A percentile compares a stretch with the other conserved stretches of the same genome.
Evolutionary conservation across 2,329 filamentous ascomycete species (phyloP).

Genomic region (Dissoconium aciculare): DNA sequence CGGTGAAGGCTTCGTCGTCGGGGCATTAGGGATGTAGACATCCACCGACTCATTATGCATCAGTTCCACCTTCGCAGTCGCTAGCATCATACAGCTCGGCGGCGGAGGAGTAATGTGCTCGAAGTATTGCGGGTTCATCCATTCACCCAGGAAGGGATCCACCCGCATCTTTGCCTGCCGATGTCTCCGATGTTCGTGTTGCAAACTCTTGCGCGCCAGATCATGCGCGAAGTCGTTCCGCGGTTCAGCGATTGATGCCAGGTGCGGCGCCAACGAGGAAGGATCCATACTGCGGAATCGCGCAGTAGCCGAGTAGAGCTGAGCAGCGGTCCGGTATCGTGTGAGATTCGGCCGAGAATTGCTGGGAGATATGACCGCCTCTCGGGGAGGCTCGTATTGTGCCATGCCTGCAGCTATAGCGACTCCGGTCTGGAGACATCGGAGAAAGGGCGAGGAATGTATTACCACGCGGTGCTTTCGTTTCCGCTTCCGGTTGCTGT

Average conservation of each 20-base stretch:
- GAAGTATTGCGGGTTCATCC: constrained; percentile 87
- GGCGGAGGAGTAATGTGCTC: constrained; percentile 84
- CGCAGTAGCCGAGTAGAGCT: constrained; percentile 23
- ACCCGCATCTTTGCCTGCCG: constrained; percentile 54
- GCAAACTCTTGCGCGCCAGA: constrained; percentile 20
- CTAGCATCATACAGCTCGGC: constrained; percentile 71
- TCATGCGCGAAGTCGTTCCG: constrained; percentile 26
- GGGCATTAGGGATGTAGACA: constrained; percentile 25
- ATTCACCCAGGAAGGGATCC: constrained; percentile 89
- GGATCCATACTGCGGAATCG: constrained; percentile 16
- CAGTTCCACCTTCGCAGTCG: constrained; percentile 74
- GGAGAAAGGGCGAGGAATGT: constrained; percentile 83
- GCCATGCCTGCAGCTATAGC: constrained; percentile 76
- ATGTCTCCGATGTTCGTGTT: constrained; percentile 23
- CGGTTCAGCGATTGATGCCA: constrained; percentile 25
- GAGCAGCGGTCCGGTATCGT: constrained; percentile 16
- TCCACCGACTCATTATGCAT: constrained; percentile 56
- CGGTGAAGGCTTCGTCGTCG: constrained; percentile 22
- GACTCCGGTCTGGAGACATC: constrained; percentile 84
- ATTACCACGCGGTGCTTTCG: constrained; percentile 64
- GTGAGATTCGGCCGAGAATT: constrained; percentile 14
- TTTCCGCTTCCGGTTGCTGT: constrained; percentile 29
- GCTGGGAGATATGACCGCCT: constrained; percentile 3
- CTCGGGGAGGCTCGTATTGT: constrained; percentile 37
- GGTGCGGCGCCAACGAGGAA: constrained; percentile 12